phyloP scores from a whole-genome alignment of 1,284 basidiomycete species.

The Trichosporon inkin region DNA sequence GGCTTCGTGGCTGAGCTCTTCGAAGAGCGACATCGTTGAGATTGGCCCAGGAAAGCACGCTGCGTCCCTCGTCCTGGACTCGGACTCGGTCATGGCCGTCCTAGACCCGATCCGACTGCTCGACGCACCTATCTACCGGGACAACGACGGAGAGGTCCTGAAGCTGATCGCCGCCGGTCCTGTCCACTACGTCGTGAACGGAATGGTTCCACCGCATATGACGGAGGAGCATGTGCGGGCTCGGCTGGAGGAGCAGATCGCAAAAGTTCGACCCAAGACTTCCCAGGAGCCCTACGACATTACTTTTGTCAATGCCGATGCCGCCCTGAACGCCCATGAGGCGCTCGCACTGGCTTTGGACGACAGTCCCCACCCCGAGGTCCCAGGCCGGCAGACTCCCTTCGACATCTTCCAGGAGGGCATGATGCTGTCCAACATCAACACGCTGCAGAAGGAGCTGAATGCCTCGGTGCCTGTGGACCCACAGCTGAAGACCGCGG shows the following conservation, averaged over 20 bases:
- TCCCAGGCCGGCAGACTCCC: slow-evolving; percentile 16
- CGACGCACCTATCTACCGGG: slow-evolving; percentile 20
- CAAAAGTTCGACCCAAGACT: slow-evolving; percentile 6
- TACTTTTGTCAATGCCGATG: slow-evolving; percentile 34
- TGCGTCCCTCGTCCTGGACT: slow-evolving; percentile 9
- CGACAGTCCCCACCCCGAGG: slow-evolving; percentile 9
- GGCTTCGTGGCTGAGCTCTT: slow-evolving; percentile 34
- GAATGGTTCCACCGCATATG: slow-evolving; percentile 26
- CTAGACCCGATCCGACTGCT: slow-evolving; percentile 42
- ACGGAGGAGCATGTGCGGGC: slow-evolving; percentile 22
- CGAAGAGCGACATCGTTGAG: slow-evolving; percentile 34
- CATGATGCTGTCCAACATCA: slow-evolving; percentile 40
- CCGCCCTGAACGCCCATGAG: slow-evolving; percentile 35
- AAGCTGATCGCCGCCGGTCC: slow-evolving; percentile 10
- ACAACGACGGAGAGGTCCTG: background rate
- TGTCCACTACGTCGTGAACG: slow-evolving; percentile 40
- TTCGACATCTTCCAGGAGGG: slow-evolving; percentile 40
- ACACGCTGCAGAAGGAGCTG: slow-evolving; percentile 29
- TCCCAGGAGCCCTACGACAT: slow-evolving; percentile 15
- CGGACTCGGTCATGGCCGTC: slow-evolving; percentile 41
- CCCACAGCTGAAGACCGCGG: slow-evolving; percentile 29
- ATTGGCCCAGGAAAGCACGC: slow-evolving; percentile 16
- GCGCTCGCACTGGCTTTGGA: slow-evolving; percentile 29
- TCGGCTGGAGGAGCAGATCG: slow-evolving; percentile 26
- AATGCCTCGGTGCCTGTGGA: slow-evolving; percentile 7